phyloP scores from a whole-genome alignment of 2,329 filamentous ascomycete species.

The Penicillium capsulatum region DNA sequence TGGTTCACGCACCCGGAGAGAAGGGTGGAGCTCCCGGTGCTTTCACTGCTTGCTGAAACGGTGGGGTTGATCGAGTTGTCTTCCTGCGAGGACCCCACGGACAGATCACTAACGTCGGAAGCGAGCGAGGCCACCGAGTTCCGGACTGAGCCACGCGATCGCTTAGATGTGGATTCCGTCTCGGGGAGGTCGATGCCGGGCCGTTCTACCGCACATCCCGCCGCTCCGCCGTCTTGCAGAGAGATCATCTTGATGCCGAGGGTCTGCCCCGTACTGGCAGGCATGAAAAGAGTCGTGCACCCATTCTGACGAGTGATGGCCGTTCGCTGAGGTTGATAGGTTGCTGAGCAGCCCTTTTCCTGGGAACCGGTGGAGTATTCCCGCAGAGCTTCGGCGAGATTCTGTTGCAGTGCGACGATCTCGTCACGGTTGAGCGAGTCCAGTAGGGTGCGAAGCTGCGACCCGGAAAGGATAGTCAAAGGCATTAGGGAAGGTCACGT shows the following conservation, averaged over 20 bases:
- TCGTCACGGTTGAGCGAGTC: constrained; percentile 55
- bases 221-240: constrained; percentile 37
- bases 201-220: constrained; percentile 34
- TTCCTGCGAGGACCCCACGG: constrained; percentile 32
- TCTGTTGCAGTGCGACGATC: constrained; percentile 54
- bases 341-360: constrained; percentile 54
- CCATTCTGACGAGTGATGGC: constrained; percentile 59
- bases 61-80: constrained; percentile 21
- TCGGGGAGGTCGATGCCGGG: constrained; percentile 16
- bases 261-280: constrained; percentile 56
- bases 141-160: constrained; percentile 19
- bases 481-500: constrained; percentile 49
- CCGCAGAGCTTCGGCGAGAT: constrained; percentile 57
- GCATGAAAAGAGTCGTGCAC: constrained; percentile 63
- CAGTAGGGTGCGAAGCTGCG: constrained; percentile 54
- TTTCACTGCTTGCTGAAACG: constrained; percentile 14
- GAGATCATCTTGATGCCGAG: constrained; percentile 65
- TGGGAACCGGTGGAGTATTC: constrained; percentile 63
- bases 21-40: constrained; percentile 29
- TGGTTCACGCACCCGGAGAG: constrained; percentile 30
- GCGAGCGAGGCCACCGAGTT: constrained; percentile 35
- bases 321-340: constrained; percentile 60
- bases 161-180: constrained; percentile 12
- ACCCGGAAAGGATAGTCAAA: constrained; percentile 56
- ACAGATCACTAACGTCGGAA: constrained; percentile 34